Percentiles rank a stretch among this genome's conserved stretches.
Evolutionary conservation across 768 basidiomycete species (phyloP).

Genomic region (Hebeloma cylindrosporum): DNA sequence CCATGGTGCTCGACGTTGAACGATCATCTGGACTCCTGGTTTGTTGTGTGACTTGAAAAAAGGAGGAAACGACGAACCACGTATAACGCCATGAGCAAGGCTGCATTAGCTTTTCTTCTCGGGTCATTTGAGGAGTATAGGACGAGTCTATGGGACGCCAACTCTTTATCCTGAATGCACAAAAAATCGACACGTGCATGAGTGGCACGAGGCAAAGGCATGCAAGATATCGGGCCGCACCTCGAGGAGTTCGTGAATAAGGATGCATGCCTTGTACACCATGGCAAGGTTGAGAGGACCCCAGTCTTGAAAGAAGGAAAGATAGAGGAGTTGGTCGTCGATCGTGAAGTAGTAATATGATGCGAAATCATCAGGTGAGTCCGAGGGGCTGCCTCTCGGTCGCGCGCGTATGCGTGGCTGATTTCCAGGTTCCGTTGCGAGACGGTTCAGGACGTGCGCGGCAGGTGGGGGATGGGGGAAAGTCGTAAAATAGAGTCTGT

Average conservation of each 20-base stretch:
- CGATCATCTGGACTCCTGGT: constrained; percentile 87
- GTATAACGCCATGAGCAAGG: constrained; percentile 91
- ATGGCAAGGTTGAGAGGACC: constrained; percentile 90
- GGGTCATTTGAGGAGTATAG: constrained; percentile 89
- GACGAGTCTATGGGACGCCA: constrained; percentile 72
- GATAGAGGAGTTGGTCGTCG: constrained; percentile 89
- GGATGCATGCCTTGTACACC: constrained; percentile 91
- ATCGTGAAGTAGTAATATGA: constrained; percentile 90
- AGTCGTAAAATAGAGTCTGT: constrained; percentile 86
- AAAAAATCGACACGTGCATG: constrained; percentile 31
- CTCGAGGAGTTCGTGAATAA: constrained; percentile 87
- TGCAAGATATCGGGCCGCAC: constrained; percentile 39
- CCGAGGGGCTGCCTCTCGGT: constrained; percentile 57
- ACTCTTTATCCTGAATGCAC: constrained; percentile 63
- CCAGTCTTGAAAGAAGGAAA: constrained; percentile 95
- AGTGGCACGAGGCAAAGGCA: constrained; percentile 35
- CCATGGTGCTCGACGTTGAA: constrained; percentile 86
- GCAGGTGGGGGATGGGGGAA: constrained; percentile 75
- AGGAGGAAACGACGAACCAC: constrained; percentile 54
- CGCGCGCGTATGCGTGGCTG: constrained; percentile 63
- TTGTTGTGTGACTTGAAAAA: constrained; percentile 5
- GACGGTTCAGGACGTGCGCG: constrained; percentile 63
- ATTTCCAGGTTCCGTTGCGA: constrained; percentile 49
- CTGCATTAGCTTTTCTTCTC: constrained; percentile 88
- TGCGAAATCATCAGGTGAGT: constrained; percentile 71